A percentile compares a stretch with the other conserved stretches of the same genome.
Evolutionary conservation across 306 rosid genomes (phyloP).

Genomic region (Vigna nakashimae): DNA sequence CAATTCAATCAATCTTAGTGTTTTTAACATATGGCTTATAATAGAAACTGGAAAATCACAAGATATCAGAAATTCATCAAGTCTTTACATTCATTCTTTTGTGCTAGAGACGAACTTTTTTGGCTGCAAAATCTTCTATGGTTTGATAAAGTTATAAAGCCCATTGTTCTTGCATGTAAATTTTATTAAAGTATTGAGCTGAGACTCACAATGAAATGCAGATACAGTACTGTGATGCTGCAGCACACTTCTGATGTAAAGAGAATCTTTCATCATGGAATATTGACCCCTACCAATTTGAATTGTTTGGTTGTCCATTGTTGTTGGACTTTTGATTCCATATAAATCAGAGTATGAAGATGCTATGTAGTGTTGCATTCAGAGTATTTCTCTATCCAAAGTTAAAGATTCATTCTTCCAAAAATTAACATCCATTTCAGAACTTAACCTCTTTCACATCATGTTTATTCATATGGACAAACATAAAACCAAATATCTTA

Average conservation of each 20-base stretch:
- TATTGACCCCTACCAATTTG: neutral
- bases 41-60: neutral
- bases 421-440: too few species aligned
- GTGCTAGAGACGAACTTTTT: neutral
- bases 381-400: too few species aligned
- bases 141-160: conserved; percentile 16
- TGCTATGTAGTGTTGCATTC: neutral
- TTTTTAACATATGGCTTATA: neutral
- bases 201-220: conserved; percentile 14
- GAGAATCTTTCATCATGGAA: neutral
- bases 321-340: neutral
- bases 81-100: neutral
- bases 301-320: conserved; percentile 26
- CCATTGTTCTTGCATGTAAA: neutral
- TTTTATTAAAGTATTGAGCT: conserved; percentile 25
- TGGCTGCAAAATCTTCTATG: conserved; percentile 21
- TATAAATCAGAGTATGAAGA: neutral
- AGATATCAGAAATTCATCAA: neutral
- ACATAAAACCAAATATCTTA: too few species aligned
- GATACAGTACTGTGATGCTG: neutral
- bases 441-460: too few species aligned
- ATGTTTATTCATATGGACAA: too few species aligned
- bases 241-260: conserved; percentile 3
- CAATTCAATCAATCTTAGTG: too few species aligned
- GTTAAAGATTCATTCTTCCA: too few species aligned